These are phyloP conservation scores for Penicillium egyptiacum DNA, from an alignment of 495 filamentous ascomycete genomes.

Conservation along the genomic window DNA sequence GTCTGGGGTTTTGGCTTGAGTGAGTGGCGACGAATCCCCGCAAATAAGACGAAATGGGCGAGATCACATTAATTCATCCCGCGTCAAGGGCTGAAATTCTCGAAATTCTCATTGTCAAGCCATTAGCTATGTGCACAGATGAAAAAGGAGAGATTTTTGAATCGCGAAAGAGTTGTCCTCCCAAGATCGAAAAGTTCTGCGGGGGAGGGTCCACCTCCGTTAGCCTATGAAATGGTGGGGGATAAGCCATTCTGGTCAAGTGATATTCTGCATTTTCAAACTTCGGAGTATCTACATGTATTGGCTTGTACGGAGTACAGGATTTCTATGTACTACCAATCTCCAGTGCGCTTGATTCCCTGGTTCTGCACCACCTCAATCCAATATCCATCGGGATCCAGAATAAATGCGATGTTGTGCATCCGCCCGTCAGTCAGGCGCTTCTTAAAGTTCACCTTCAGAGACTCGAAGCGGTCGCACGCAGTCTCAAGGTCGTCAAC, in stretches of 20 bases:
- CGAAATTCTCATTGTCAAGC: conserved; percentile 7
- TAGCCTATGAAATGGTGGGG: conserved; percentile 21
- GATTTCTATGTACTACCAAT: conserved; percentile 36
- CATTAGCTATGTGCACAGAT: not conserved
- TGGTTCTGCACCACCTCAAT: conserved; percentile 82
- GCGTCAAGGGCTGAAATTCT: not conserved
- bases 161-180: not conserved
- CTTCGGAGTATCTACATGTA: not conserved
- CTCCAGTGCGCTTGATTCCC: conserved; percentile 47
- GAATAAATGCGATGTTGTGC: conserved; percentile 91
- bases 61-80: conserved; percentile 14
- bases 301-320: not conserved
- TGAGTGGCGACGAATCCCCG: conserved; percentile 5
- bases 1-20: conserved; percentile 1
- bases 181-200: conserved; percentile 12
- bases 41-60: not conserved
- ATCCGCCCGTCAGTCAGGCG: conserved; percentile 85
- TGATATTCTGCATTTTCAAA: not conserved
- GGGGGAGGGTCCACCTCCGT: conserved; percentile 23
- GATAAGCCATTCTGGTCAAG: conserved; percentile 20
- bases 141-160: conserved; percentile 5
- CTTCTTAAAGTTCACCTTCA: conserved; percentile 91
- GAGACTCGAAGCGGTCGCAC: conserved; percentile 77
- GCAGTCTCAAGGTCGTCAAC: conserved; percentile 87
- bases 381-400: conserved; percentile 94